phyloP scores from a whole-genome alignment of 208 protist species.

The Leishmania guyanensis region DNA sequence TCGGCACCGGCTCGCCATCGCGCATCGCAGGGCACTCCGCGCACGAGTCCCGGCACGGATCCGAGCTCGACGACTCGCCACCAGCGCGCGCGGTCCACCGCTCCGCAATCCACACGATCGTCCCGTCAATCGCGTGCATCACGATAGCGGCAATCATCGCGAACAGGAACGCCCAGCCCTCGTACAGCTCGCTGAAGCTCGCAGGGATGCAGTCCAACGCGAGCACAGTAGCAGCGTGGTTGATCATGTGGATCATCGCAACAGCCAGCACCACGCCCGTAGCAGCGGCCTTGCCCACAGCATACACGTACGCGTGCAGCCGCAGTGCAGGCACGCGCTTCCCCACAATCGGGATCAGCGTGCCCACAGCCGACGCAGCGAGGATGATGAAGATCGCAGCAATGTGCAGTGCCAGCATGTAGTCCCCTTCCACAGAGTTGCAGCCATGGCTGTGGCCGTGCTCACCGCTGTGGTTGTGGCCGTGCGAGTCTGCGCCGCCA shows the following conservation, averaged over 20 bases:
- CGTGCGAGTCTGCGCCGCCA: neutral
- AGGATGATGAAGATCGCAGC: conserved; percentile 73
- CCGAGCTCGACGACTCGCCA: neutral
- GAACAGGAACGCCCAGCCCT: conserved; percentile 56
- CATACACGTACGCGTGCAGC: conserved; percentile 43
- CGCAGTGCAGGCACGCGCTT: conserved; percentile 42
- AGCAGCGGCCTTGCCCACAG: conserved; percentile 52
- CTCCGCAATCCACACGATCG: conserved; percentile 32
- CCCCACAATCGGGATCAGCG: conserved; percentile 52
- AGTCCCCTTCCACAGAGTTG: conserved; percentile 30
- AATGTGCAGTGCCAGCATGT: conserved; percentile 58
- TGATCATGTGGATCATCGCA: conserved; percentile 57
- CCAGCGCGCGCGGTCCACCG: conserved; percentile 3
- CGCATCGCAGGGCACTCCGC: conserved; percentile 6
- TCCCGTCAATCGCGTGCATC: conserved; percentile 62
- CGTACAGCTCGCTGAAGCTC: conserved; percentile 43
- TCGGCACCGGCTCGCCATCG: conserved; percentile 6
- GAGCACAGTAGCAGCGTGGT: conserved; percentile 22
- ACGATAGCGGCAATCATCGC: conserved; percentile 52
- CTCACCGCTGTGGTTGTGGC: neutral
- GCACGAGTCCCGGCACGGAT: conserved; percentile 14
- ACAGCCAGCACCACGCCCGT: conserved; percentile 66
- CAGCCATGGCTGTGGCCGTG: conserved; percentile 23
- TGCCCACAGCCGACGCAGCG: conserved; percentile 49
- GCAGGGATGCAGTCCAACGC: conserved; percentile 39